Conservation (phyloP, 768 basidiomycete genomes). For the Suillus sp. region DNA sequence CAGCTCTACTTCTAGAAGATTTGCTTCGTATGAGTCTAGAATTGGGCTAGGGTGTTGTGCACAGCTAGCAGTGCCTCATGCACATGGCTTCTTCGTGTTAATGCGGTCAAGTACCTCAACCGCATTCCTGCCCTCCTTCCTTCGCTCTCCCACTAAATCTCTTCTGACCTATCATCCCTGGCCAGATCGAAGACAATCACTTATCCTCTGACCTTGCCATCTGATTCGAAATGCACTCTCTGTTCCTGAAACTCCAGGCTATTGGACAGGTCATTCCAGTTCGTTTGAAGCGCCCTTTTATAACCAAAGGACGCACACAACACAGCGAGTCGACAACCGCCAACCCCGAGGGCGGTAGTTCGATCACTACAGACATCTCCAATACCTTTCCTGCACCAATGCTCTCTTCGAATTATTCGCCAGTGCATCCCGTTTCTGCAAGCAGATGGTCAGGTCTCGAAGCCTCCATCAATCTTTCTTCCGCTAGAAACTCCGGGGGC, state of each 20-base stretch:
- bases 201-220: not conserved
- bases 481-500: not conserved
- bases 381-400: not conserved
- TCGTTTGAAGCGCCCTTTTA: not conserved
- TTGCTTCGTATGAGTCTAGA: no score
- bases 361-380: not conserved
- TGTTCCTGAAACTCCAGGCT: not conserved
- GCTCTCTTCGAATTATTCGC: not conserved
- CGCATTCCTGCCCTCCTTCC: not conserved
- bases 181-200: not conserved
- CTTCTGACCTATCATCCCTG: not conserved
- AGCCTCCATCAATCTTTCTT: not conserved
- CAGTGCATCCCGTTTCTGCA: not conserved
- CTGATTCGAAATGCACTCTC: not conserved
- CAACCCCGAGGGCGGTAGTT: not conserved
- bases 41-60: no score
- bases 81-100: not conserved
- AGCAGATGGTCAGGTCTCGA: not conserved
- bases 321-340: not conserved
- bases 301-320: not conserved
- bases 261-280: not conserved
- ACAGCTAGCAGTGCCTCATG: no score
- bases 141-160: not conserved
- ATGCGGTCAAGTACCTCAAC: not conserved
- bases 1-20: no score